Conservation (phyloP, 192 early-diverging fungal species). For the Mortierella alpina region DNA sequence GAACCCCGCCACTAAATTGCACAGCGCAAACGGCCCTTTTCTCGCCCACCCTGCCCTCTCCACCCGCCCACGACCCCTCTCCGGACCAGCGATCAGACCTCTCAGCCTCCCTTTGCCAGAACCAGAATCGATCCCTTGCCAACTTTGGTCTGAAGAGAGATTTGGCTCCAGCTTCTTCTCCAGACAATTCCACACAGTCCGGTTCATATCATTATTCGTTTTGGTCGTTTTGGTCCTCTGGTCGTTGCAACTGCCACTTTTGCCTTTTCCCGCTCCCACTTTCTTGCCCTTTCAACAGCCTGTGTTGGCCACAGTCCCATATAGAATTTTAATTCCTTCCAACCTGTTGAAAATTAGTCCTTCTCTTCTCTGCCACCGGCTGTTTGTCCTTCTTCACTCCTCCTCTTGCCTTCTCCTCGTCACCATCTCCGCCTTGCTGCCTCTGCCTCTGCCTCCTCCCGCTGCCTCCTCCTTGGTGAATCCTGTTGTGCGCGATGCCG, state of each 20-base stretch:
- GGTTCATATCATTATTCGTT: conserved; percentile 47
- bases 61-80: too few species aligned
- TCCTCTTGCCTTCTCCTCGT: neutral
- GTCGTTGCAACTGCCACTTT: neutral
- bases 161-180: neutral
- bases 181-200: conserved; percentile 36
- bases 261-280: neutral
- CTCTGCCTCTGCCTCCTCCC: neutral
- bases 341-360: neutral
- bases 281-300: neutral
- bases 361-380: neutral
- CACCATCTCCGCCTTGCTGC: neutral
- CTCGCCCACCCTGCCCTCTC: too few species aligned
- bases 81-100: too few species aligned
- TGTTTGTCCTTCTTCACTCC: neutral
- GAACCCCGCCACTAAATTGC: too few species aligned
- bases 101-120: too few species aligned
- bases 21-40: too few species aligned
- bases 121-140: conserved; percentile 17
- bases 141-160: neutral
- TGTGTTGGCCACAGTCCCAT: conserved; percentile 28
- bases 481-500: conserved; percentile 20
- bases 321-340: conserved; percentile 57
- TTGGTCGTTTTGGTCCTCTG: neutral
- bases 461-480: neutral